Evolutionary conservation across 1,284 basidiomycete genomes (phyloP).

Genomic region (Phenoliferia sp.): DNA sequence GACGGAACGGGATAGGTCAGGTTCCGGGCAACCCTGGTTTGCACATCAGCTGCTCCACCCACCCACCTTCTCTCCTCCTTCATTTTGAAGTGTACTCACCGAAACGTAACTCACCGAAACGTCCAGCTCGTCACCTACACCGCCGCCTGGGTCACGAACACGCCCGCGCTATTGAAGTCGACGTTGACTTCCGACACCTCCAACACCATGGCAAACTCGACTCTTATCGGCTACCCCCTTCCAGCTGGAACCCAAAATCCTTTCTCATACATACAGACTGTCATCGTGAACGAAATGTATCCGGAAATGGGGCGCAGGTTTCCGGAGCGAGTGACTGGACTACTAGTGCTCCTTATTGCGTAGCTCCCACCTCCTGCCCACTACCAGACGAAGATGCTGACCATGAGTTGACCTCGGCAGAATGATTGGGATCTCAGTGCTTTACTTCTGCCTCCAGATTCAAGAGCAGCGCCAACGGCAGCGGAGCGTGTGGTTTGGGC

Average conservation of each 20-base stretch:
- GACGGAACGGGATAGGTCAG: too few species aligned
- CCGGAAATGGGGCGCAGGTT: slow-evolving; percentile 1
- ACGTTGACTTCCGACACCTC: too few species aligned
- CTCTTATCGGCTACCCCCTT: not conserved
- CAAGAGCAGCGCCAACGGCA: slow-evolving; percentile 1
- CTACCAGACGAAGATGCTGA: not conserved
- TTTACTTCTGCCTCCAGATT: slow-evolving; percentile 7
- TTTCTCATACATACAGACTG: not conserved
- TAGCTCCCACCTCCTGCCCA: not conserved
- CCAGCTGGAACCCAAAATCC: slow-evolving; percentile 3
- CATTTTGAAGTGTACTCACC: too few species aligned
- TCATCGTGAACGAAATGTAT: slow-evolving; percentile 14
- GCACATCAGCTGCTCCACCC: too few species aligned
- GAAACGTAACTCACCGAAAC: too few species aligned
- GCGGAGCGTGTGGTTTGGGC: not conserved
- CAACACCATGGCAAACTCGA: too few species aligned
- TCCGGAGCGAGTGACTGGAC: not conserved
- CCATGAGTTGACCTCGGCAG: not conserved
- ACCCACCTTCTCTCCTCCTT: too few species aligned
- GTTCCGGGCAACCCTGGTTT: too few species aligned
- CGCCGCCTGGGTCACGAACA: too few species aligned
- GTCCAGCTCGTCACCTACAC: too few species aligned
- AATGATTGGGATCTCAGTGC: not conserved
- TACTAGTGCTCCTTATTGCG: slow-evolving; percentile 5
- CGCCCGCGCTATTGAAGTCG: too few species aligned